phyloP scores from a whole-genome alignment of 1,139 yeast genomes.

The Sugiyamaella pinicola region DNA sequence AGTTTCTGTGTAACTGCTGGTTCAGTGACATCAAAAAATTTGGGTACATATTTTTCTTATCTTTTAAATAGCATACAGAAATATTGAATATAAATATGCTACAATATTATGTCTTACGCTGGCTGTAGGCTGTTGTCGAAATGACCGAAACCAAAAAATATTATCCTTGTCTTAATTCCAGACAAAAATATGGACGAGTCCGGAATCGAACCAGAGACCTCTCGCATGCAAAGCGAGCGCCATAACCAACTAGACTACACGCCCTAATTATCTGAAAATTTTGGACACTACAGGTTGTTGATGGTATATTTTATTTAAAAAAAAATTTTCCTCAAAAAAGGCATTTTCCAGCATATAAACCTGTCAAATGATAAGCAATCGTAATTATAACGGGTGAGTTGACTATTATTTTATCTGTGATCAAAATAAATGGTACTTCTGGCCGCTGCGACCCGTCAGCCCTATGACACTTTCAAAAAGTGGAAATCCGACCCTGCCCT shows the following conservation, averaged over 20 bases:
- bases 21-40: conserved; percentile 7
- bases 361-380: no score
- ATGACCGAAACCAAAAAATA: no score
- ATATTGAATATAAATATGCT: background rate
- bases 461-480: background rate
- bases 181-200: conserved; percentile 30
- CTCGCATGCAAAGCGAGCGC: conserved; percentile 32
- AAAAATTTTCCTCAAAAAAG: no score
- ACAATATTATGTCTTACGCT: background rate
- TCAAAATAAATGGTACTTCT: background rate
- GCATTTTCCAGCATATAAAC: background rate
- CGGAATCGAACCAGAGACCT: conserved; percentile 34
- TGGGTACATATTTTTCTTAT: conserved; percentile 2
- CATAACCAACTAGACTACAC: conserved; percentile 34
- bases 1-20: conserved; percentile 12
- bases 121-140: no score
- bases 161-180: no score
- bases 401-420: background rate
- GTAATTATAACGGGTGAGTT: no score
- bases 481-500: background rate
- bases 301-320: no score
- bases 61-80: background rate
- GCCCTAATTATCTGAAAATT: conserved; percentile 23
- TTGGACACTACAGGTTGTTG: no score
- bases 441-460: background rate